Evolutionary conservation across 169 alveolate species (phyloP), one percentile per base, ranked within the genome.

Genomic region (Plasmodium gallinaceum): DNA sequence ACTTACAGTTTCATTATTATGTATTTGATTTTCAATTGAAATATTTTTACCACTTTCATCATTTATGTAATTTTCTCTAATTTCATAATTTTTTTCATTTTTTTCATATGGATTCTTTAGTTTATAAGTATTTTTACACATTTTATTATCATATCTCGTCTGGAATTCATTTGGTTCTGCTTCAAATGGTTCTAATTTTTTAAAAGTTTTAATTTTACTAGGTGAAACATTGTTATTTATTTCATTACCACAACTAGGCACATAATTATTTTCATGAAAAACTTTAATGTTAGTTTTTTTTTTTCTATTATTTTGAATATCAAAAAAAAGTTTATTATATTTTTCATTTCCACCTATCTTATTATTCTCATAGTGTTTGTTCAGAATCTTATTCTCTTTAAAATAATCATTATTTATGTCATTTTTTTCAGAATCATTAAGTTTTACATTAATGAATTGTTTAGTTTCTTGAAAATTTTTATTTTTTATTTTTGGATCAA

Each of bases 381-480:
- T 73, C n/a, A 48, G 24, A 43, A 62, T 24, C 14, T 62, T 60
- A 66, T 76, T 22, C 3, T 45, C 51, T 39, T 22, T 39, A 32
- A 62, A 46, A 62, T 64, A 20, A 18, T 46, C 61, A 52, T 51
- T 48, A 9, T 22, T 37, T 37, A 26, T 62, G 20, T 45, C 14
- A 4, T 5, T 7, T n/a, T 64, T 76, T 52, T 76, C 32, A 14
- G 68, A 14, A 57, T 52, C 61, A 42, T 45, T 76, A 64, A 37
- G 42, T 26, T 46, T 73, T 22, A 54, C 52, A 73, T 58, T 58
- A 24, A 45, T 20, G 37, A 37, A 73, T 61, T 73, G 72, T 42
- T 61, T 48, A 5, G 87, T 69, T 7, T 54, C 18, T 37, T 45
- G 9, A 43, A 10, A 57, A 37, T 18, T 45, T 14, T 43, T 14